These are phyloP conservation scores for Phytophthora foliorum DNA, from an alignment of 352 stramenopile species.

Conservation along the genomic window DNA sequence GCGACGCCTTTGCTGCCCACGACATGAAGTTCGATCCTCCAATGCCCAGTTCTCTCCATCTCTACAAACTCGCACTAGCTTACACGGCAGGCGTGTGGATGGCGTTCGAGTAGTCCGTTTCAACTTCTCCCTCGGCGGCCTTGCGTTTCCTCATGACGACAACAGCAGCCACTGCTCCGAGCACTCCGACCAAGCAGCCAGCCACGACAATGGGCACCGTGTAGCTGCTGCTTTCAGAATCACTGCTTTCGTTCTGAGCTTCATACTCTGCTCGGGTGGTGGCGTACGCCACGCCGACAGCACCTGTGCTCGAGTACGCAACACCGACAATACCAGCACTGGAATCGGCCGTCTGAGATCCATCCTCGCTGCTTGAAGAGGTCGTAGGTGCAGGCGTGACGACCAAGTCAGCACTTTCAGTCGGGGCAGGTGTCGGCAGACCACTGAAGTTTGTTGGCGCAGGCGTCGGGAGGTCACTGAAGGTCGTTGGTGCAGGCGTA, in stretches of 20 bases:
- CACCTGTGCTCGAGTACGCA: slow-evolving; percentile 21
- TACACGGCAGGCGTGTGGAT: slow-evolving; percentile 41
- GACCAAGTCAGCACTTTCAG: slow-evolving; percentile 14
- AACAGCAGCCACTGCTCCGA: slow-evolving; percentile 49
- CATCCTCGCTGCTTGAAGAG: slow-evolving; percentile 5
- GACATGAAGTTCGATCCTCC: slow-evolving; percentile 30
- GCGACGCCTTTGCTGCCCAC: slow-evolving; percentile 4
- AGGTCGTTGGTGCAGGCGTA: slow-evolving; percentile 24
- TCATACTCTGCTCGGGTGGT: slow-evolving; percentile 43
- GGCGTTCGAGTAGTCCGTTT: slow-evolving; percentile 46
- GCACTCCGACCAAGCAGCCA: slow-evolving; percentile 52
- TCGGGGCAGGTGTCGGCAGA: slow-evolving; percentile 33
- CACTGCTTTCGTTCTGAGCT: slow-evolving; percentile 18
- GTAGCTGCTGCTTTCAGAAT: slow-evolving; percentile 10
- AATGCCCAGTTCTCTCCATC: too few species aligned
- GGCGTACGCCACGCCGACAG: slow-evolving; percentile 40
- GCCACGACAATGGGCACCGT: slow-evolving; percentile 42
- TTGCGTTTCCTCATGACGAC: slow-evolving; percentile 55
- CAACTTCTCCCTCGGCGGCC: slow-evolving; percentile 16
- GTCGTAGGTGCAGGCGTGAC: slow-evolving; percentile 27
- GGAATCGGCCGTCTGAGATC: slow-evolving; percentile 10
- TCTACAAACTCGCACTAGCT: too few species aligned
- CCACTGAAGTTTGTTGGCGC: slow-evolving; percentile 32
- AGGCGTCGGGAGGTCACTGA: slow-evolving; percentile 18
- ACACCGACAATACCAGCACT: slow-evolving; percentile 15